A percentile compares a stretch with the other conserved stretches of the same genome.
Conservation (phyloP, 139 green algal genomes). For the Ettlia oleoabundans region DNA sequence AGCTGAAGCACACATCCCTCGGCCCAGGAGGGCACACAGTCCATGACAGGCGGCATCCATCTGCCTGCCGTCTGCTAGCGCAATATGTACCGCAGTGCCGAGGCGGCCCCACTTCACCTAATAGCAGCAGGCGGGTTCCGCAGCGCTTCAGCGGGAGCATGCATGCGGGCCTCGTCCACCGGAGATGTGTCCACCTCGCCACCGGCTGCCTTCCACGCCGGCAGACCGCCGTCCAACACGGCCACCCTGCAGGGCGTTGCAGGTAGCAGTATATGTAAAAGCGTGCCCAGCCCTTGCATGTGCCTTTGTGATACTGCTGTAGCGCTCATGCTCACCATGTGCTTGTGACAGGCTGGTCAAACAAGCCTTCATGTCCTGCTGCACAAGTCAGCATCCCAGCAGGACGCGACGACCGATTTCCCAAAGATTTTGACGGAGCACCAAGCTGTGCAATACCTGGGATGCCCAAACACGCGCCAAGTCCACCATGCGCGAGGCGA, state of each 20-base stretch:
- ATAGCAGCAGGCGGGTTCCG: not conserved
- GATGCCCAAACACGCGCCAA: slow-evolving; percentile 85
- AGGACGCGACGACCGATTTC: too few relatives aligned
- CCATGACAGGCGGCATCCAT: too few relatives aligned
- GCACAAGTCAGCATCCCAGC: too few relatives aligned
- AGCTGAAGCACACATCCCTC: not conserved
- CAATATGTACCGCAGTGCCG: not conserved
- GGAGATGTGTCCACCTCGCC: slow-evolving; percentile 50
- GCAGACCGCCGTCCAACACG: slow-evolving; percentile 92
- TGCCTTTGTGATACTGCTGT: too few relatives aligned
- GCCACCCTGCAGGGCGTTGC: slow-evolving; percentile 64
- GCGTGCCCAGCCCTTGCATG: not conserved
- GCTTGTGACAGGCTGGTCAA: too few relatives aligned
- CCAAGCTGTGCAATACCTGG: slow-evolving; percentile 23
- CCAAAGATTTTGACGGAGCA: not conserved
- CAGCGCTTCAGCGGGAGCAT: slow-evolving; percentile 35
- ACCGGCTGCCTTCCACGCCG: slow-evolving; percentile 72
- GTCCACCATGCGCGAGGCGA: slow-evolving; percentile 93
- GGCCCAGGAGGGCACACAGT: too few relatives aligned
- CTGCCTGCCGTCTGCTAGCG: too few relatives aligned
- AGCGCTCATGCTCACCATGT: too few relatives aligned
- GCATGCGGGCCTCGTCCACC: slow-evolving; percentile 46
- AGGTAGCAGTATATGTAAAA: not conserved
- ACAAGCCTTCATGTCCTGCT: too few relatives aligned
- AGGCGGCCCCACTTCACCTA: slow-evolving; percentile 6